These are phyloP conservation scores for Candida nanaspora DNA, from an alignment of 805 yeast species.

Conservation along the genomic window DNA sequence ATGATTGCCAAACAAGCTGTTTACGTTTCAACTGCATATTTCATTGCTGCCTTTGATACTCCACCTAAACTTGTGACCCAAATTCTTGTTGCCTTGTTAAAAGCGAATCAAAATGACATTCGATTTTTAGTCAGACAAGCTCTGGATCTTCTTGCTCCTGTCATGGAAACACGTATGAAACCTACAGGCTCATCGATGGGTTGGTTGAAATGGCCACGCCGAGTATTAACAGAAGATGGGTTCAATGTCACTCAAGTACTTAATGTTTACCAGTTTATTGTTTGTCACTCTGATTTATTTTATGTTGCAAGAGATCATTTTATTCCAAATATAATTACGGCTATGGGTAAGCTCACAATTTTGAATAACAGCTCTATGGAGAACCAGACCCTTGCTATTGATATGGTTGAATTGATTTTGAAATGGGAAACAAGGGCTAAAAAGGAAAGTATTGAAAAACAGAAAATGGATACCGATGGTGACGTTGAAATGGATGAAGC, in stretches of 20 bases:
- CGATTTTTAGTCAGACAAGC: constrained; percentile 81
- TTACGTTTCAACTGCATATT: constrained; percentile 78
- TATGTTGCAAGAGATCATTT: constrained; percentile 84
- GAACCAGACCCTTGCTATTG: constrained; percentile 81
- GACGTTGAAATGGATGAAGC: constrained; percentile 1
- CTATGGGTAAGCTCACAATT: constrained; percentile 85
- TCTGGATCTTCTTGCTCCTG: constrained; percentile 82
- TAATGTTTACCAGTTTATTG: constrained; percentile 82
- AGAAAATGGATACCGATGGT: constrained; percentile 1
- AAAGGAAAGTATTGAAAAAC: constrained; percentile 7
- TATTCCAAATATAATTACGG: constrained; percentile 79
- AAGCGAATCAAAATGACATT: constrained; percentile 82
- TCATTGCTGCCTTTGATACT: constrained; percentile 82
- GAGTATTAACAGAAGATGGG: constrained; percentile 87
- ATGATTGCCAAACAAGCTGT: constrained; percentile 87
- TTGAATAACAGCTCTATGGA: constrained; percentile 72
- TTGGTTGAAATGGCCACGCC: constrained; percentile 94
- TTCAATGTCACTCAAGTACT: constrained; percentile 80
- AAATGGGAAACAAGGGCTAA: constrained; percentile 71
- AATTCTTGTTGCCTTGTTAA: constrained; percentile 81
- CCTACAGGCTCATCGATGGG: constrained; percentile 44
- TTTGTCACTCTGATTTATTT: constrained; percentile 77
- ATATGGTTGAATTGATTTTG: constrained; percentile 76
- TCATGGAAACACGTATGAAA: constrained; percentile 59
- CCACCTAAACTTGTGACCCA: constrained; percentile 85